Evolutionary conservation across 2,329 filamentous ascomycete genomes (phyloP).

Genomic region (Westerdykella sp.): DNA sequence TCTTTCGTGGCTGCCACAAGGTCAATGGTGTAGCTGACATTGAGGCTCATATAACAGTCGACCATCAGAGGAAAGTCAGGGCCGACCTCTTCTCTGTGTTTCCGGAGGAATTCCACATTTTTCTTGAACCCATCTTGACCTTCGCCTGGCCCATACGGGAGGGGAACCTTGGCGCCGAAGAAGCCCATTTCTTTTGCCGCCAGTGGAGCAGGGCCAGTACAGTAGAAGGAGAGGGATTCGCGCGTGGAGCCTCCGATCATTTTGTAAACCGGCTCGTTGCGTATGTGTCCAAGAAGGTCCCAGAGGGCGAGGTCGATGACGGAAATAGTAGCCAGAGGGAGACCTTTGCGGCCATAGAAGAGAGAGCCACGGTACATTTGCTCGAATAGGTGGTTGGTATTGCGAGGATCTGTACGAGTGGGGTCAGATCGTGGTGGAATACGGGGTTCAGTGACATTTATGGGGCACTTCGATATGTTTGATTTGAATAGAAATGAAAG

Average conservation of each 20-base stretch:
- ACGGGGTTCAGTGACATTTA: not conserved
- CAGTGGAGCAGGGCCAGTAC: conserved; percentile 78
- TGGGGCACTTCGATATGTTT: not conserved
- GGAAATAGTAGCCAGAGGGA: conserved; percentile 84
- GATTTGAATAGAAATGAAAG: not conserved
- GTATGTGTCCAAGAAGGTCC: conserved; percentile 86
- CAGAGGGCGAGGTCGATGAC: conserved; percentile 90
- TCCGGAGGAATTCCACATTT: conserved; percentile 82
- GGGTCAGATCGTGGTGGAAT: not conserved
- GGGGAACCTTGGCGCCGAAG: conserved; percentile 80
- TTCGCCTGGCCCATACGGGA: conserved; percentile 86
- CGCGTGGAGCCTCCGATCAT: conserved; percentile 87
- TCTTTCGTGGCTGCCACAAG: conserved; percentile 76
- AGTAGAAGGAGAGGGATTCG: conserved; percentile 83
- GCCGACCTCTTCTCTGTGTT: conserved; percentile 77
- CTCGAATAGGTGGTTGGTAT: conserved; percentile 88
- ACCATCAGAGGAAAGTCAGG: conserved; percentile 91
- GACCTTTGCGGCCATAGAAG: conserved; percentile 93
- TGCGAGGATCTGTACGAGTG: conserved; percentile 62
- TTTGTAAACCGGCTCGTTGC: conserved; percentile 90
- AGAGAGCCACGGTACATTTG: conserved; percentile 95
- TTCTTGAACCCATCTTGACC: conserved; percentile 74
- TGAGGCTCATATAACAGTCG: conserved; percentile 95
- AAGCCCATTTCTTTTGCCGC: conserved; percentile 83
- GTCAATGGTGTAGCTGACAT: conserved; percentile 87